Base-by-base conservation (phyloP, 2,329 filamentous ascomycete species). In the Botrytis aclada region DNA sequence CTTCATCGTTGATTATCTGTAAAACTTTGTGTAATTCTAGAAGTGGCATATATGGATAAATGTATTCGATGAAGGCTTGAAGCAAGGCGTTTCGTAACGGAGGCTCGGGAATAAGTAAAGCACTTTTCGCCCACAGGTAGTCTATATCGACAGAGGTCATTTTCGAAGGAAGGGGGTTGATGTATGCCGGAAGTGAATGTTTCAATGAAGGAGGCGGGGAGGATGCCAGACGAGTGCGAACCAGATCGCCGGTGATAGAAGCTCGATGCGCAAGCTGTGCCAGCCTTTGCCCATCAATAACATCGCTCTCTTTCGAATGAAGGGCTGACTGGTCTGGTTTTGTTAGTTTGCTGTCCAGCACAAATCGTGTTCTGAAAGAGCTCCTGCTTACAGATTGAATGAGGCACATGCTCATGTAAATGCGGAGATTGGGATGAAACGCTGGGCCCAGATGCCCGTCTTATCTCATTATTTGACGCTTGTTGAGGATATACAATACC, bases 41-140 rank as follows among this genome's bases (percentile, higher is more conserved):
- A 45, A 97, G 85, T 37, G 95, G 95, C 93, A 98, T 97, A 81
- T 93, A 98, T 1, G 95, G 94, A 81, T 98, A 92, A 12, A 98
- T 94, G 81, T 92, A 97, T 83, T 97, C 93, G 74, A 95, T 87
- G 78, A 96, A 98, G 56, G 90, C 90, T 77, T 91, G 90, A 25
- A 98, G 84, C 61, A 98, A 86, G 74, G 94, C 94, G 81, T 93
- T 93, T 79, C 95, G 92, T 51, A 98, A 85, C 7, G 84, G 83
- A 6, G 86, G 82, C 58, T 88, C 86, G 3, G 95, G 95, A 58
- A 98, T 88, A 2, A 90, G 90, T 76, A 98, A 84, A 1, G 94
- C 94, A 7, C 94, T 94, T 84, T 97, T 98, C 80, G 90, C 88
- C 75, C 91, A 88, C 72, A 98, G 86, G 81, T 96, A 97, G 72